phyloP scores from a whole-genome alignment of 768 basidiomycete genomes.

The Amanita jacksonii region DNA sequence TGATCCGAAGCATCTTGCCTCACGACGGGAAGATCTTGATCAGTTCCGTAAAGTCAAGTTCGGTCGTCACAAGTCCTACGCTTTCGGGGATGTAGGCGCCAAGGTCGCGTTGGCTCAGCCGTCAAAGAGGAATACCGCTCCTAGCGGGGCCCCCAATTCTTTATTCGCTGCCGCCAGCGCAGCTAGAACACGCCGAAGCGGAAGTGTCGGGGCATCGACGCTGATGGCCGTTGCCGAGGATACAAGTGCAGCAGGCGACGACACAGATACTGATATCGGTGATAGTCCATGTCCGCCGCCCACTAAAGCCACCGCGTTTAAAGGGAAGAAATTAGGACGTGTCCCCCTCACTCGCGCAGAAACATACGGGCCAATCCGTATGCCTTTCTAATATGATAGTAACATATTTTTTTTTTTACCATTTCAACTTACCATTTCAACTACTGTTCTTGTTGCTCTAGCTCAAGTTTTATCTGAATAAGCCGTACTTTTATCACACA shows the following conservation, averaged over 20 bases:
- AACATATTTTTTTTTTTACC: too few species aligned
- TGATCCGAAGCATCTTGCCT: constrained; percentile 73
- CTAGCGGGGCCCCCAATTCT: constrained; percentile 37
- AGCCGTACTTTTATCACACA: background rate
- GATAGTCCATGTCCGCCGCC: constrained; percentile 87
- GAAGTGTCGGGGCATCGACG: constrained; percentile 17
- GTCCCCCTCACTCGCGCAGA: constrained; percentile 50
- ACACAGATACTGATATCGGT: constrained; percentile 69
- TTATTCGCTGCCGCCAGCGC: constrained; percentile 65
- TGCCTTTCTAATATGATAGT: constrained; percentile 37
- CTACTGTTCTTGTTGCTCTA: background rate
- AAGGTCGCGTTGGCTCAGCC: constrained; percentile 33
- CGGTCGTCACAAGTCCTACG: constrained; percentile 84
- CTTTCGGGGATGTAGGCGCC: constrained; percentile 69
- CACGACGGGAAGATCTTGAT: constrained; percentile 80
- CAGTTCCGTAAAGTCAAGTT: constrained; percentile 88
- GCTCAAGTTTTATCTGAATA: too few species aligned
- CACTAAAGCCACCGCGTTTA: constrained; percentile 43
- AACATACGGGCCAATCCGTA: constrained; percentile 56
- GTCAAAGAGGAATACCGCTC: constrained; percentile 60
- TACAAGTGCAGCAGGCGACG: constrained; percentile 49
- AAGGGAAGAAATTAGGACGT: constrained; percentile 47
- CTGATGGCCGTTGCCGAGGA: constrained; percentile 63
- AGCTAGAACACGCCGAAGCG: constrained; percentile 54
- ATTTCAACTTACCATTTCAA: too few species aligned